Percentiles rank a stretch among this genome's conserved stretches.
phyloP scores from a whole-genome alignment of 352 stramenopile species.

The Globisporangium irregulare region DNA sequence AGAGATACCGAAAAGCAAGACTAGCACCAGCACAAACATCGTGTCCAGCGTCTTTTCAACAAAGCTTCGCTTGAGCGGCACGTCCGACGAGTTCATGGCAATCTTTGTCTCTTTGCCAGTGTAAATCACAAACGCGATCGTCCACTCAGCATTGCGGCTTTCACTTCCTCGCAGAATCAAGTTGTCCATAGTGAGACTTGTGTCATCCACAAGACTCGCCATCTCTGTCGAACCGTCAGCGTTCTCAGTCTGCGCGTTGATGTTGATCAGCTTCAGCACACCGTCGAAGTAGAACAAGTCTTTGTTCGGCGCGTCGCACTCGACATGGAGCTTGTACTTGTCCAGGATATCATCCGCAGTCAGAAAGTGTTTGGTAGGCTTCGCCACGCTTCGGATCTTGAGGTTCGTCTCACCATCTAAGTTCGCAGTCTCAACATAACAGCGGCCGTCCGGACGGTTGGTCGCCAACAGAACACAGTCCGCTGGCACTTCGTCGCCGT shows the following conservation, averaged over 20 bases:
- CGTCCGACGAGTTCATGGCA: conserved; percentile 77
- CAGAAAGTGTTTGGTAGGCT: conserved; percentile 74
- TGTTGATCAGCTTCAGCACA: conserved; percentile 40
- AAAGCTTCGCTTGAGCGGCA: conserved; percentile 83
- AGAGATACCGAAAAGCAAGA: conserved; percentile 84
- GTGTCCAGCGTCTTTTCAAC: conserved; percentile 86
- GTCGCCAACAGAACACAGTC: conserved; percentile 83
- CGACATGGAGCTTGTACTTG: conserved; percentile 56
- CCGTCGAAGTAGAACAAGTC: conserved; percentile 87
- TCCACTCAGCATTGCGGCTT: conserved; percentile 85
- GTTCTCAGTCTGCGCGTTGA: conserved; percentile 21
- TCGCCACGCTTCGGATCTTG: conserved; percentile 81
- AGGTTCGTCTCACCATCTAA: conserved; percentile 88
- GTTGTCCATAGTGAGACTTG: conserved; percentile 86
- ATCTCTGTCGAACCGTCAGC: conserved; percentile 17
- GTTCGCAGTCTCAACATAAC: conserved; percentile 86
- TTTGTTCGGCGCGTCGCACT: conserved; percentile 82
- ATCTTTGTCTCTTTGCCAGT: conserved; percentile 84
- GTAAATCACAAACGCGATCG: conserved; percentile 83
- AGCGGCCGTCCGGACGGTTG: conserved; percentile 66
- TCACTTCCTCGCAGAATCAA: conserved; percentile 83
- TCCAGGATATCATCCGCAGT: conserved; percentile 74
- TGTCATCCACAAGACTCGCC: conserved; percentile 20
- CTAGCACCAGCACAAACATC: conserved; percentile 86
- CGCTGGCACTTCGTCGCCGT: conserved; percentile 77